phyloP scores from a whole-genome alignment of 2,329 filamentous ascomycete genomes.

The Colletotrichum tanaceti region DNA sequence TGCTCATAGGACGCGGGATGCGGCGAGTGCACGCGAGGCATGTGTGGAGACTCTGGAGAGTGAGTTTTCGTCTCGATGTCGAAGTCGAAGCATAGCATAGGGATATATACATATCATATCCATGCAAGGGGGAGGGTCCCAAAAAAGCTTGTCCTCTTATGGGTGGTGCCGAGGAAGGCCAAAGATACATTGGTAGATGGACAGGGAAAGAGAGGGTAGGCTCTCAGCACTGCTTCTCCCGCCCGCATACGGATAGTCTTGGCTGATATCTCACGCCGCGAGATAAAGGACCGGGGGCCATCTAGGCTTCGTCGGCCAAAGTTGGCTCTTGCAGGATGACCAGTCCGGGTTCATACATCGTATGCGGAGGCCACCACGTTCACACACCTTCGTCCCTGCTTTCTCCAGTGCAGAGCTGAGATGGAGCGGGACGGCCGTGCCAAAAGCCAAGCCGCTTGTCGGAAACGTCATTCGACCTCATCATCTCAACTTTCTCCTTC shows the following conservation, averaged over 20 bases:
- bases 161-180: not conserved
- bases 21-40: conserved; percentile 33
- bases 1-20: conserved; percentile 11
- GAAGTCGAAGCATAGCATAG: conserved; percentile 1
- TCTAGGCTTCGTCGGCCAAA: conserved; percentile 22
- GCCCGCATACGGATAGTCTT: conserved; percentile 24
- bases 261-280: conserved; percentile 23
- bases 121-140: conserved; percentile 12
- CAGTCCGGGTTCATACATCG: not conserved
- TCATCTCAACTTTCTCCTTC: conserved; percentile 23
- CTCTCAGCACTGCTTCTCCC: conserved; percentile 20
- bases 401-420: conserved; percentile 18
- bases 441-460: conserved; percentile 19
- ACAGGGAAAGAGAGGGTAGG: not conserved
- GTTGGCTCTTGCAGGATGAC: conserved; percentile 29
- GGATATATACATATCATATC: no score
- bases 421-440: conserved; percentile 18
- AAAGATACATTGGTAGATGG: conserved; percentile 15
- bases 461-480: conserved; percentile 18
- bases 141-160: conserved; percentile 21
- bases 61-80: conserved; percentile 8
- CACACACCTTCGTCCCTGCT: not conserved
- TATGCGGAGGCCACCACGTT: not conserved
- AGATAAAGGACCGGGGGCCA: conserved; percentile 20
- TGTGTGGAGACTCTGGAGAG: conserved; percentile 2